A percentile compares a stretch with the other conserved stretches of the same genome.
phyloP scores from a whole-genome alignment of 305 asterid genomes.

The Fraxinus platypoda region DNA sequence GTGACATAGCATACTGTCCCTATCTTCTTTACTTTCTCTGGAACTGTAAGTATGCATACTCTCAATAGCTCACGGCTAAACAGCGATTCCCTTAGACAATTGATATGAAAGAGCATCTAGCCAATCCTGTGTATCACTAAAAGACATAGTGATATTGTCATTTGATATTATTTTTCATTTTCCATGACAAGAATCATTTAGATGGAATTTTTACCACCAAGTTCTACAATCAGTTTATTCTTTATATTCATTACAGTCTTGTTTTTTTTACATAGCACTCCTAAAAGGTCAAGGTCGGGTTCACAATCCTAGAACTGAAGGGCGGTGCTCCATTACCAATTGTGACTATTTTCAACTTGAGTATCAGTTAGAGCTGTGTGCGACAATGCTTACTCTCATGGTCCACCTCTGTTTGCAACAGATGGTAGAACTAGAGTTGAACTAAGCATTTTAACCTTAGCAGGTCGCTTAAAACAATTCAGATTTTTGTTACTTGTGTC shows the following conservation, averaged over 20 bases:
- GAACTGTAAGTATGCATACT: not conserved
- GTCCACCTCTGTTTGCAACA: not conserved
- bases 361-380: not conserved
- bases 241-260: not conserved
- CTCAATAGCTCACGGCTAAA: constrained; percentile 9
- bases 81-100: not conserved
- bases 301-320: not conserved
- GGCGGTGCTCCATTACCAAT: not conserved
- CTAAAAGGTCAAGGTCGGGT: constrained; percentile 7
- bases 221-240: not conserved
- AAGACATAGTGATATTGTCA: not conserved
- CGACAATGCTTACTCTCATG: not conserved
- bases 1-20: not conserved
- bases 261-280: not conserved
- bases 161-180: not conserved
- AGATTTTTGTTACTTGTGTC: not conserved
- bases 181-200: constrained; percentile 1
- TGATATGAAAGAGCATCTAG: constrained; percentile 10
- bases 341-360: not conserved
- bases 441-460: constrained; percentile 3
- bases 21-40: not conserved
- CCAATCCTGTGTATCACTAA: not conserved
- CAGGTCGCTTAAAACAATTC: not conserved
- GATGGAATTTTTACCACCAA: not conserved
- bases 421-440: constrained; percentile 6